Evolutionary conservation across 1,284 basidiomycete genomes (phyloP), one percentile per base, ranked within the genome.

Genomic region (Boletus mariae): DNA sequence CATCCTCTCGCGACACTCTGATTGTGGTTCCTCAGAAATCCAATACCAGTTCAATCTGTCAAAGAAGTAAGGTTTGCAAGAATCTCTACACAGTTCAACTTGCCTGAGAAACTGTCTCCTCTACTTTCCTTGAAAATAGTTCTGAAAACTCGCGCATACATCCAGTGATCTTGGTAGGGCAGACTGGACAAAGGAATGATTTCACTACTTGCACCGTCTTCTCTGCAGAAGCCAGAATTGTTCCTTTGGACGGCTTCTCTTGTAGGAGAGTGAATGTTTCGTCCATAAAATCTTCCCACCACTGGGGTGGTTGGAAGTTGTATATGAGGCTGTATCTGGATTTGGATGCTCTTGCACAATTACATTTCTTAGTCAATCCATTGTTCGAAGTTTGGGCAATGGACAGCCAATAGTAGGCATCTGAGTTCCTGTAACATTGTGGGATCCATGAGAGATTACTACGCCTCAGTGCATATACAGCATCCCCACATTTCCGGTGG

Each of bases 261-360:
- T 17, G 40, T 38, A 66, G 20, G 2, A 45, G 13, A 3, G 6
- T 7, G 26, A 44, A 29, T 12, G 26, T 17, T 12, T 49, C 45
- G 5, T 53, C 42, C 54, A 62, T 50, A 13, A 63, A 66, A 7
- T 52, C 40, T 15, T 28, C 43, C 65, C 61, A 67, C 63, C 63
- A 60, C 23, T 45, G 9, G 8, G 45, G 47, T 11, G 57, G 29
- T 17, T 17, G 17, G 17, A 17, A 17, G 17, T 17, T 17, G 17
- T 17, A 17, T 17, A 17, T 17, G 17, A 17, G 17, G 17, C 0
- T 2, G 5, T 40, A 45, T 13, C 0, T 15, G 2, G 26, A 4
- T 17, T 0, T 8, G 17, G 17, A 4, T 9, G 28, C 23, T 28
- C 2, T 35, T 13, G 32, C 6, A 13, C 32, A 34, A 7, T 6